These are phyloP conservation scores for Wickerhamia fluorescens DNA, from an alignment of 805 yeast species.

Conservation along the genomic window DNA sequence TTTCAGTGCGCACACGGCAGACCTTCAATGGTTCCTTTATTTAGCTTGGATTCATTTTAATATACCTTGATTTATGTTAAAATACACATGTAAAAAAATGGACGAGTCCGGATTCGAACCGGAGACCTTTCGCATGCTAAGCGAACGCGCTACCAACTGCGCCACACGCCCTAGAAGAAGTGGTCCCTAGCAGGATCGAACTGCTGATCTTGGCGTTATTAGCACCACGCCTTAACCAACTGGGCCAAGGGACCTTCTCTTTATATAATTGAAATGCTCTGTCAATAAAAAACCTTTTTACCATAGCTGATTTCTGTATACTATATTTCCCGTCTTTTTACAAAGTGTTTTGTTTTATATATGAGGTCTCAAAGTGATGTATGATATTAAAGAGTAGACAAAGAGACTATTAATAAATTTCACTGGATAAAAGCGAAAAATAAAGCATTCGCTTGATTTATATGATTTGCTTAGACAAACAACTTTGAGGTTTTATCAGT, in stretches of 20 bases:
- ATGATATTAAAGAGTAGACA: too few relatives aligned
- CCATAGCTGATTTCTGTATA: too few relatives aligned
- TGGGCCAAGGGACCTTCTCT: slow-evolving; percentile 57
- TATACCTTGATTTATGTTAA: not conserved
- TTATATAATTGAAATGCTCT: too few relatives aligned
- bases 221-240: slow-evolving; percentile 57
- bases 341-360: too few relatives aligned
- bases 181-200: slow-evolving; percentile 27
- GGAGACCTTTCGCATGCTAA: slow-evolving; percentile 75
- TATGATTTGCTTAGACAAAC: too few relatives aligned
- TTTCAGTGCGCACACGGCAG: slow-evolving; percentile 85
- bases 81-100: slow-evolving; percentile 32
- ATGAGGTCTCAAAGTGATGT: too few relatives aligned
- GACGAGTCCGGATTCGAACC: slow-evolving; percentile 75
- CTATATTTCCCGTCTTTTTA: too few relatives aligned
- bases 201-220: slow-evolving; percentile 46
- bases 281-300: too few relatives aligned
- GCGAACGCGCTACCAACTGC: slow-evolving; percentile 81
- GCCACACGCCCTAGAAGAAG: slow-evolving; percentile 50
- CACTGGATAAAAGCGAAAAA: too few relatives aligned
- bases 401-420: too few relatives aligned
- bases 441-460: too few relatives aligned
- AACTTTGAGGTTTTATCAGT: too few relatives aligned
- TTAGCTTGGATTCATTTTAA: slow-evolving; percentile 10
- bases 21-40: slow-evolving; percentile 59